phyloP scores from a whole-genome alignment of 1,284 basidiomycete species.

The Cutaneotrichosporon curvatum region DNA sequence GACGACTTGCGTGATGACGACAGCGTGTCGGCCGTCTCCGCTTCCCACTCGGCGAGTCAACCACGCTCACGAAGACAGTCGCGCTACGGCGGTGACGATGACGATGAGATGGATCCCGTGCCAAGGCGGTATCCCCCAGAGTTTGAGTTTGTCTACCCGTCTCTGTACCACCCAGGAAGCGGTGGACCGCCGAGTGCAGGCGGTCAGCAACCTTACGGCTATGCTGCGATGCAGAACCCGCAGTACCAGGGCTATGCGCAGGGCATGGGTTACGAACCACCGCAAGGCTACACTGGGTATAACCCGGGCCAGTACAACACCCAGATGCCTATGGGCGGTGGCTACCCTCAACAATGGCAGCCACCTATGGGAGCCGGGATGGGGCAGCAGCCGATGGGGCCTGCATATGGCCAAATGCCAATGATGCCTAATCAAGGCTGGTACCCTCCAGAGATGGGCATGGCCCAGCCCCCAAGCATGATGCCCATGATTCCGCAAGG shows the following conservation, averaged over 20 bases:
- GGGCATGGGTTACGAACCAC: slow-evolving; percentile 7
- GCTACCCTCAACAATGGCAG: slow-evolving; percentile 9
- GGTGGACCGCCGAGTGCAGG: background rate
- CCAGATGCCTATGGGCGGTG: slow-evolving; percentile 7
- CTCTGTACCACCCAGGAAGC: slow-evolving; percentile 26
- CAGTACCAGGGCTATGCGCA: slow-evolving; percentile 11
- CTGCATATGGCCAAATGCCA: background rate
- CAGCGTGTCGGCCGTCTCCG: slow-evolving; percentile 4
- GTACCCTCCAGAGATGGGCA: slow-evolving; percentile 19
- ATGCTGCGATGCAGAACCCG: slow-evolving; percentile 2
- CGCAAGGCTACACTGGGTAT: slow-evolving; percentile 4
- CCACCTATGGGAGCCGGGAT: slow-evolving; percentile 1
- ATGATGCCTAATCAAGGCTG: slow-evolving; percentile 8
- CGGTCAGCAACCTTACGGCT: background rate
- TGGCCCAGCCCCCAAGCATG: slow-evolving; percentile 11
- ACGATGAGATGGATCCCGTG: slow-evolving; percentile 36
- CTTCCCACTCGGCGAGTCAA: slow-evolving; percentile 1
- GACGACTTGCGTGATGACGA: slow-evolving; percentile 14
- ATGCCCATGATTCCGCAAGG: slow-evolving; percentile 40
- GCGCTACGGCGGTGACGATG: slow-evolving; percentile 16
- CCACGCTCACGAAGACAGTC: slow-evolving; percentile 14
- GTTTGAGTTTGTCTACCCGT: slow-evolving; percentile 33
- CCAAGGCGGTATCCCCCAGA: slow-evolving; percentile 22
- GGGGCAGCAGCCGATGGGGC: background rate
- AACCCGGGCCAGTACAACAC: slow-evolving; percentile 6